A percentile compares a stretch with the other conserved stretches of the same genome.
phyloP scores from a whole-genome alignment of 805 yeast genomes.

The Ogataea trehaloabstinens region DNA sequence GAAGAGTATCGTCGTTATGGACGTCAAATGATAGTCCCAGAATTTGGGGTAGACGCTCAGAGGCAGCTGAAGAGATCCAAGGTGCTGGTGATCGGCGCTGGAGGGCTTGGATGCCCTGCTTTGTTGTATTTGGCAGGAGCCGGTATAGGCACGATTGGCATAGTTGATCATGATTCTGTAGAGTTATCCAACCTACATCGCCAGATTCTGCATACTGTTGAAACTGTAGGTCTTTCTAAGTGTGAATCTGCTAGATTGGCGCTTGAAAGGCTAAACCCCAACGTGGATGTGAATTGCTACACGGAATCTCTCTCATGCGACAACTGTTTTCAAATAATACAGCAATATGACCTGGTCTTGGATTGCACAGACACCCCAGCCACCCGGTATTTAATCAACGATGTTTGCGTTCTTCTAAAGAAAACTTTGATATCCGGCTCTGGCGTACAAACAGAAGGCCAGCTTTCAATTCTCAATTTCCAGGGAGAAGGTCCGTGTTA shows the following conservation, averaged over 20 bases:
- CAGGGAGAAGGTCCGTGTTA: constrained; percentile 80
- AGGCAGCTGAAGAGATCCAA: constrained; percentile 51
- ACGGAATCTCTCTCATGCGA: constrained; percentile 46
- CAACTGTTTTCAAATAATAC: constrained; percentile 64
- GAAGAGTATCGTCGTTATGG: constrained; percentile 87
- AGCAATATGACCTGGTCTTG: constrained; percentile 68
- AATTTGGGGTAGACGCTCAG: constrained; percentile 63
- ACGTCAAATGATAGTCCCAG: constrained; percentile 91
- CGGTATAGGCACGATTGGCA: constrained; percentile 82
- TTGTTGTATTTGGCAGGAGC: constrained; percentile 80
- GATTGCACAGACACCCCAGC: constrained; percentile 96
- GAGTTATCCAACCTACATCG: constrained; percentile 86
- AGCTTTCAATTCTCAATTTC: constrained; percentile 72
- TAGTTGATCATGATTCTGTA: constrained; percentile 83
- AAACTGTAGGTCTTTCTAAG: constrained; percentile 65
- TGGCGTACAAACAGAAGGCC: constrained; percentile 91
- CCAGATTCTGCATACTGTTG: constrained; percentile 76
- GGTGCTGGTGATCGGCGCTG: constrained; percentile 88
- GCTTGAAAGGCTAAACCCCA: constrained; percentile 61
- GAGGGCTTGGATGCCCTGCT: constrained; percentile 95
- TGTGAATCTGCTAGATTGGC: constrained; percentile 72
- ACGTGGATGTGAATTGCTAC: constrained; percentile 53
- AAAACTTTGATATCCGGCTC: constrained; percentile 87
- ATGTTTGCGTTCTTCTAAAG: constrained; percentile 66
- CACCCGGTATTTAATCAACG: constrained; percentile 83